Evolutionary conservation across 2,329 filamentous ascomycete species (phyloP).

Genomic region (Cordyceps tenuipes): DNA sequence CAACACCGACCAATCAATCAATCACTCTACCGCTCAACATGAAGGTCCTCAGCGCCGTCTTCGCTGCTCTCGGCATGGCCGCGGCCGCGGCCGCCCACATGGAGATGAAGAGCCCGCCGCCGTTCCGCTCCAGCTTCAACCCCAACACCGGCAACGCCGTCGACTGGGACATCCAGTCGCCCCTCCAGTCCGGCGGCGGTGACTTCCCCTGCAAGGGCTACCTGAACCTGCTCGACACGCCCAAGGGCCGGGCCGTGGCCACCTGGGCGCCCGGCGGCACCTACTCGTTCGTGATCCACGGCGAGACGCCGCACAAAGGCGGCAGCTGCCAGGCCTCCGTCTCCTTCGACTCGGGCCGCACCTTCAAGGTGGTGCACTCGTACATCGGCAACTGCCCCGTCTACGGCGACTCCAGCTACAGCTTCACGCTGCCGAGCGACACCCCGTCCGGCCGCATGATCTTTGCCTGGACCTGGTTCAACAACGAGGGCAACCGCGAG

Average conservation of each 20-base stretch:
- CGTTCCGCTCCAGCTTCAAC: slow-evolving; percentile 22
- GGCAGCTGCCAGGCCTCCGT: slow-evolving; percentile 57
- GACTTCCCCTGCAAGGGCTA: slow-evolving; percentile 55
- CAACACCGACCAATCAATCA: too few relatives aligned
- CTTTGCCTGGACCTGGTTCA: slow-evolving; percentile 57
- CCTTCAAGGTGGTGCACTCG: slow-evolving; percentile 44
- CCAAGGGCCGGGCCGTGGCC: slow-evolving; percentile 34
- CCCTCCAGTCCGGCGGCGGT: slow-evolving; percentile 41
- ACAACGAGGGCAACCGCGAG: slow-evolving; percentile 54
- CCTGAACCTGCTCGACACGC: slow-evolving; percentile 18
- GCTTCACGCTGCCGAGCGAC: slow-evolving; percentile 46
- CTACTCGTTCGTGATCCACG: slow-evolving; percentile 46
- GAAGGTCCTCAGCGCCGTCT: slow-evolving; percentile 1
- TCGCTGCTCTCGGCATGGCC: slow-evolving; percentile 2
- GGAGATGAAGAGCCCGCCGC: slow-evolving; percentile 22
- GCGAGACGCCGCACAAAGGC: slow-evolving; percentile 44
- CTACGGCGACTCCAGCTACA: slow-evolving; percentile 31
- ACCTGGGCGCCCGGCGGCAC: slow-evolving; percentile 43
- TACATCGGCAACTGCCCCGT: slow-evolving; percentile 29
- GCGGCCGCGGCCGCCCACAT: slow-evolving; percentile 19
- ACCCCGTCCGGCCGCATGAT: slow-evolving; percentile 43
- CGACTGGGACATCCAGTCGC: slow-evolving; percentile 50
- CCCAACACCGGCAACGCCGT: slow-evolving; percentile 26
- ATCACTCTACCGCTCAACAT: background rate
- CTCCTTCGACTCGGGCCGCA: slow-evolving; percentile 51